phyloP scores from a whole-genome alignment of 192 early-diverging fungal species.

The Entomortierella chlamydospora region DNA sequence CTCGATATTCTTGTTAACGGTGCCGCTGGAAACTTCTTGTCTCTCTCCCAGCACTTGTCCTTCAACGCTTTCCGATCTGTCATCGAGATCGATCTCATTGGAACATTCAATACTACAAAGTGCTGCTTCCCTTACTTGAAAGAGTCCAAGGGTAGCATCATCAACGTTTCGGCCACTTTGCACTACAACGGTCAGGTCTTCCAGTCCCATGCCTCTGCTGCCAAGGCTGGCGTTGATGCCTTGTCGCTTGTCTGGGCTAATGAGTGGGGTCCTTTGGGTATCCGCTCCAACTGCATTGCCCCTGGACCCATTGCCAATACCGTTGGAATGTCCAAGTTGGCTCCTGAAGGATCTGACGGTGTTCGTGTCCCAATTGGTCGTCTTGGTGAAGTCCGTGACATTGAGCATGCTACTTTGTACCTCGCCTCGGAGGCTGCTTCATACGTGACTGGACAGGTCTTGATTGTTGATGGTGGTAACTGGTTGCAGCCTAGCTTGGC shows the following conservation, averaged over 20 bases:
- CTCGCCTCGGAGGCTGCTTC: constrained; percentile 71
- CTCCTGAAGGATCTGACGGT: constrained; percentile 26
- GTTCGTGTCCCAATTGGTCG: constrained; percentile 41
- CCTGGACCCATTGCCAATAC: constrained; percentile 69
- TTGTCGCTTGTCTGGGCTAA: constrained; percentile 71
- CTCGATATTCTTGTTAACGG: constrained; percentile 73
- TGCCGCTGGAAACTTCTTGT: constrained; percentile 81
- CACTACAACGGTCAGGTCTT: constrained; percentile 64
- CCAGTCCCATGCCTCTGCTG: constrained; percentile 64
- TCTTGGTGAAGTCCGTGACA: constrained; percentile 68
- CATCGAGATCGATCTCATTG: constrained; percentile 73
- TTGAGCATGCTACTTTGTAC: constrained; percentile 77
- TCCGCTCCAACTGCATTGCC: constrained; percentile 76
- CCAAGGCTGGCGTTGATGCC: constrained; percentile 75
- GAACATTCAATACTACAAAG: constrained; percentile 84
- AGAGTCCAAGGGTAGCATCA: constrained; percentile 68
- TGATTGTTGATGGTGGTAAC: constrained; percentile 72
- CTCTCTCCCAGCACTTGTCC: constrained; percentile 70
- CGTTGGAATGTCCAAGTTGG: constrained; percentile 53
- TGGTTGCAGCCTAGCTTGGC: constrained; percentile 58
- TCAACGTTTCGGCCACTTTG: constrained; percentile 80
- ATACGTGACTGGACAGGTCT: constrained; percentile 65
- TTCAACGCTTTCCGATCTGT: constrained; percentile 80
- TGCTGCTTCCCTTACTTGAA: constrained; percentile 77
- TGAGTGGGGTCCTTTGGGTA: constrained; percentile 78